Conservation (phyloP, 2,329 filamentous ascomycete species). For the Apiospora pterosperma region DNA sequence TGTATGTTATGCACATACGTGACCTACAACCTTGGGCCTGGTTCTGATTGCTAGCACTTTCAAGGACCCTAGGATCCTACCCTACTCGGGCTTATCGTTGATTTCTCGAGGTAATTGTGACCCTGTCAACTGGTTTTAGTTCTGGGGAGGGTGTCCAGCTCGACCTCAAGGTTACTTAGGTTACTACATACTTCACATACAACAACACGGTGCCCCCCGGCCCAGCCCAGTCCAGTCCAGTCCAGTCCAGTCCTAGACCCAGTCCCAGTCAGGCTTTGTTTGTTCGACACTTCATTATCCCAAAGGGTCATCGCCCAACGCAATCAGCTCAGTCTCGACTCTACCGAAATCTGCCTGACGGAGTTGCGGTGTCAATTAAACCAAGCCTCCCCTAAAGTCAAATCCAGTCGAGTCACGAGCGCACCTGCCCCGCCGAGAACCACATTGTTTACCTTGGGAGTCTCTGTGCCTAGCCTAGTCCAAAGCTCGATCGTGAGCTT, state of each 20-base stretch:
- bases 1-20: not conserved
- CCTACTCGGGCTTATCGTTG: slow-evolving; percentile 1
- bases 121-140: not conserved
- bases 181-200: not conserved
- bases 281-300: not conserved
- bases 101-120: not conserved
- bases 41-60: not conserved
- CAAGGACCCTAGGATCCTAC: not conserved
- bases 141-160: not conserved
- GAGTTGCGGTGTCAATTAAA: not conserved
- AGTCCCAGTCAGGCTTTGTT: not conserved
- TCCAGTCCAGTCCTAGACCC: not conserved
- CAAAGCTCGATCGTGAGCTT: slow-evolving; percentile 4
- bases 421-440: not conserved
- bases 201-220: not conserved
- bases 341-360: not conserved
- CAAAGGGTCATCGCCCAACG: not conserved
- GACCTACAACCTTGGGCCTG: not conserved
- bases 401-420: slow-evolving; percentile 4
- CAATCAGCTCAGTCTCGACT: not conserved
- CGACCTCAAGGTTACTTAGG: not conserved
- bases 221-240: too few relatives aligned
- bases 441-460: slow-evolving; percentile 1
- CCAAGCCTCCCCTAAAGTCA: slow-evolving; percentile 2
- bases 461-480: not conserved